Conservation (phyloP, 148 eudicot genomes). For the Agrostemma githago region DNA sequence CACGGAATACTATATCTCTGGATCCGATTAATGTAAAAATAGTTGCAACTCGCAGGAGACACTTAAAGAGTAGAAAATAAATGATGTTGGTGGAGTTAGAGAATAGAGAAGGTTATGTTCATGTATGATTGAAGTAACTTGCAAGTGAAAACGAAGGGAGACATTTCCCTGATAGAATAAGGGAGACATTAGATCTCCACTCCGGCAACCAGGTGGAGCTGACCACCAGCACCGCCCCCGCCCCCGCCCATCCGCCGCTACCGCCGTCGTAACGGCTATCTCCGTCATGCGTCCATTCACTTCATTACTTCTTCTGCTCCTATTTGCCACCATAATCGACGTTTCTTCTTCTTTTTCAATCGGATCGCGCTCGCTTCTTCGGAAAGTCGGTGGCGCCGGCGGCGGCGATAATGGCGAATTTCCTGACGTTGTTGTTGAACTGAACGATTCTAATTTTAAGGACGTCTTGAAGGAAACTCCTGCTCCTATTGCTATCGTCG, state of each 20-base stretch:
- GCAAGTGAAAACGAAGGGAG: neutral
- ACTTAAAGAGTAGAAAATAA: too few species aligned
- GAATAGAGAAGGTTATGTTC: too few species aligned
- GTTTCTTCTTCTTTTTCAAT: slow-evolving; percentile 23
- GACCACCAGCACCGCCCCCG: neutral
- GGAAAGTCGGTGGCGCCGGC: slow-evolving; percentile 26
- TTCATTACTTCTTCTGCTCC: slow-evolving; percentile 15
- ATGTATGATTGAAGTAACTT: neutral
- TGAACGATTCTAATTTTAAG: slow-evolving; percentile 70
- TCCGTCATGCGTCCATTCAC: slow-evolving; percentile 23
- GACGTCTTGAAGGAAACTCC: slow-evolving; percentile 60
- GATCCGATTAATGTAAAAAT: too few species aligned
- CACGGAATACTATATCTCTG: too few species aligned
- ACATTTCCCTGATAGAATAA: too few species aligned
- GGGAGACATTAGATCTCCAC: neutral
- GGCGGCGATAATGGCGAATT: slow-evolving; percentile 14
- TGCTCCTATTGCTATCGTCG: slow-evolving; percentile 64
- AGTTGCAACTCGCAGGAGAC: too few species aligned
- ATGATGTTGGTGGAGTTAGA: neutral
- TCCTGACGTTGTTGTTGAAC: slow-evolving; percentile 54
- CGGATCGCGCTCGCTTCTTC: slow-evolving; percentile 65
- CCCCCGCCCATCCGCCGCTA: neutral
- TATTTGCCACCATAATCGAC: slow-evolving; percentile 19
- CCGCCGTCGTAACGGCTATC: neutral
- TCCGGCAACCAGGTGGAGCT: neutral